phyloP scores from a whole-genome alignment of 352 stramenopile species.

The Globisporangium uncinulatum region DNA sequence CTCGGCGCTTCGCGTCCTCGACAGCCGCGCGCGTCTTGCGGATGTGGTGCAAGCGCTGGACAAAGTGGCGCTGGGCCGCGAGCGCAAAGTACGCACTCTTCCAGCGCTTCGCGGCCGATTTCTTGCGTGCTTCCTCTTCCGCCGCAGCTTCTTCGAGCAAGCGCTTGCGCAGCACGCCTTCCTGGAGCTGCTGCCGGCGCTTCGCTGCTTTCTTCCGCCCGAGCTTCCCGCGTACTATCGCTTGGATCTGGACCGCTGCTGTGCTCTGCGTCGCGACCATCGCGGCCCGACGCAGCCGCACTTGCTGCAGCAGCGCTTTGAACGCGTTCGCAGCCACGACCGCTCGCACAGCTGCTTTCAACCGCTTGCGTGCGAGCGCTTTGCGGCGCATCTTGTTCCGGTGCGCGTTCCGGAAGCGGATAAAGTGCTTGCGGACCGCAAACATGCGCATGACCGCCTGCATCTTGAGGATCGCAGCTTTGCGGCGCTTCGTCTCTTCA shows the following conservation, averaged over 20 bases:
- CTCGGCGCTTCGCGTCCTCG: conserved; percentile 65
- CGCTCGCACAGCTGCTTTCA: conserved; percentile 58
- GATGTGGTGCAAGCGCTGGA: conserved; percentile 74
- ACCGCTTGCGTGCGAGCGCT: conserved; percentile 62
- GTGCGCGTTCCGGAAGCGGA: conserved; percentile 56
- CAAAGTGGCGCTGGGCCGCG: conserved; percentile 75
- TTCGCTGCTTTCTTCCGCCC: conserved; percentile 68
- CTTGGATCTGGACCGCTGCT: conserved; percentile 68
- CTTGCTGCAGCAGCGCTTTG: conserved; percentile 47
- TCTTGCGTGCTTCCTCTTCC: conserved; percentile 54
- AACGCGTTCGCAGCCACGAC: conserved; percentile 68
- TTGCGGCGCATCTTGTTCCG: conserved; percentile 64
- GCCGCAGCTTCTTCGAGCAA: conserved; percentile 69
- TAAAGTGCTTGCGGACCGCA: conserved; percentile 78
- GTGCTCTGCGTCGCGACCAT: conserved; percentile 37
- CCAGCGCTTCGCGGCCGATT: conserved; percentile 80
- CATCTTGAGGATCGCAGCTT: conserved; percentile 75
- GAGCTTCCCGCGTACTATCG: conserved; percentile 78
- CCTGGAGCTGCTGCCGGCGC: conserved; percentile 55
- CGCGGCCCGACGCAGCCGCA: conserved; percentile 38
- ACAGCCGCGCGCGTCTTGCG: conserved; percentile 74
- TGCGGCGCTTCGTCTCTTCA: conserved; percentile 67
- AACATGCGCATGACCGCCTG: conserved; percentile 86
- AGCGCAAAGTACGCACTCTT: conserved; percentile 58
- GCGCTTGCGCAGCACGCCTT: conserved; percentile 76